Evolutionary conservation across 805 yeast genomes (phyloP).

Genomic region (Tetrapisispora arboricola): DNA sequence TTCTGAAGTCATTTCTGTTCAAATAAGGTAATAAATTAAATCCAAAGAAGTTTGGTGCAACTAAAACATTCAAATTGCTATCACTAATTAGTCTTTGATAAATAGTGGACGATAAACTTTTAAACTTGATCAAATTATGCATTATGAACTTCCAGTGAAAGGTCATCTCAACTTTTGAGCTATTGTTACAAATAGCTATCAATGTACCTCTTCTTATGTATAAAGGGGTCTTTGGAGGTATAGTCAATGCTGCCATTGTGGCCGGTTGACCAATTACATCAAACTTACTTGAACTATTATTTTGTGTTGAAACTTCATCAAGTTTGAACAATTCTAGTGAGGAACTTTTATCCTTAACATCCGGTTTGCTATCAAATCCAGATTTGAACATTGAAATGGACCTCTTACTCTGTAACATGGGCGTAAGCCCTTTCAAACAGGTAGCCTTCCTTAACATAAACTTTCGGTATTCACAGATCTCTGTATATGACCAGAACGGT

Average conservation of each 20-base stretch:
- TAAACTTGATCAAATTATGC: constrained; percentile 14
- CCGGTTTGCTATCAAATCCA: neutral
- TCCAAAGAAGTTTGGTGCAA: constrained; percentile 17
- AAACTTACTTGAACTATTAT: constrained; percentile 9
- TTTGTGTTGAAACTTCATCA: neutral
- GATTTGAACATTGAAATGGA: constrained; percentile 18
- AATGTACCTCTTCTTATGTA: constrained; percentile 22
- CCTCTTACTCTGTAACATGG: constrained; percentile 5
- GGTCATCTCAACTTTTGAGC: constrained; percentile 7
- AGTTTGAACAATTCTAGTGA: neutral
- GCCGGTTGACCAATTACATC: constrained; percentile 18
- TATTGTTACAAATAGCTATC: constrained; percentile 16
- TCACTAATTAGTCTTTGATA: constrained; percentile 14
- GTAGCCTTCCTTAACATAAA: no score
- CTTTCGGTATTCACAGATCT: no score
- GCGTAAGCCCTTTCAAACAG: neutral
- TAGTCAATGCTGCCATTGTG: constrained; percentile 16
- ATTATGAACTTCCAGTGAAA: constrained; percentile 17
- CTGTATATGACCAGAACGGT: no score
- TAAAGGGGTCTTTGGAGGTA: constrained; percentile 15
- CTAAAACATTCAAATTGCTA: constrained; percentile 13
- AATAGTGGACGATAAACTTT: constrained; percentile 14
- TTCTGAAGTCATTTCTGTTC: constrained; percentile 1
- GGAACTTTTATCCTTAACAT: neutral
- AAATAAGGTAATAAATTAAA: neutral